Conservation (phyloP, 345 rosid genomes). For the Garcia nutans region DNA sequence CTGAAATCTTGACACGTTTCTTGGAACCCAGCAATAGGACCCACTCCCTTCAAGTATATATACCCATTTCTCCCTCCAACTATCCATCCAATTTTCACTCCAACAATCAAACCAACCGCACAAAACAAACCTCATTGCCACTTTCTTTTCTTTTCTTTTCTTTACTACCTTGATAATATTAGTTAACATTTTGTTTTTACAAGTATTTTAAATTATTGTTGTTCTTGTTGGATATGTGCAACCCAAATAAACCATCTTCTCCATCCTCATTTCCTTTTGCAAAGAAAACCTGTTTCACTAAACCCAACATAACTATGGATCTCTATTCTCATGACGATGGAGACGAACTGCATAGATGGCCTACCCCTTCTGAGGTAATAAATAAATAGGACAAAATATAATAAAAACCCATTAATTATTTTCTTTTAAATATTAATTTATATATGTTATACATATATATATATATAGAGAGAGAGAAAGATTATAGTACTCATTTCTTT, state of each 20-base stretch:
- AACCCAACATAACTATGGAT: slow-evolving; percentile 43
- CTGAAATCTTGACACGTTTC: slow-evolving; percentile 33
- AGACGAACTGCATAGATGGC: slow-evolving; percentile 58
- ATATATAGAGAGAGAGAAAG: too few relatives aligned
- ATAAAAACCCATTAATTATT: not conserved
- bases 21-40: slow-evolving; percentile 23
- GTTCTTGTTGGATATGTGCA: slow-evolving; percentile 45
- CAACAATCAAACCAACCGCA: not conserved
- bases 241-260: slow-evolving; percentile 51
- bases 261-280: slow-evolving; percentile 50
- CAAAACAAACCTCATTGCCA: too few relatives aligned
- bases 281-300: slow-evolving; percentile 40
- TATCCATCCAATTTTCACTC: not conserved
- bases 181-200: not conserved
- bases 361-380: slow-evolving; percentile 78
- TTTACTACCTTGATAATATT: not conserved
- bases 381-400: not conserved
- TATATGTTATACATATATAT: too few relatives aligned
- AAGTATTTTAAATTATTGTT: not conserved
- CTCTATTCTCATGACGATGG: slow-evolving; percentile 32
- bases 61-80: slow-evolving; percentile 21
- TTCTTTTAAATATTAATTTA: not conserved
- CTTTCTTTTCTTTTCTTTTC: too few relatives aligned
- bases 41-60: slow-evolving; percentile 41
- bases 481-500: slow-evolving; percentile 4